phyloP scores from a whole-genome alignment of 2,329 filamentous ascomycete species.

The Ophiocordyceps sinensis region DNA sequence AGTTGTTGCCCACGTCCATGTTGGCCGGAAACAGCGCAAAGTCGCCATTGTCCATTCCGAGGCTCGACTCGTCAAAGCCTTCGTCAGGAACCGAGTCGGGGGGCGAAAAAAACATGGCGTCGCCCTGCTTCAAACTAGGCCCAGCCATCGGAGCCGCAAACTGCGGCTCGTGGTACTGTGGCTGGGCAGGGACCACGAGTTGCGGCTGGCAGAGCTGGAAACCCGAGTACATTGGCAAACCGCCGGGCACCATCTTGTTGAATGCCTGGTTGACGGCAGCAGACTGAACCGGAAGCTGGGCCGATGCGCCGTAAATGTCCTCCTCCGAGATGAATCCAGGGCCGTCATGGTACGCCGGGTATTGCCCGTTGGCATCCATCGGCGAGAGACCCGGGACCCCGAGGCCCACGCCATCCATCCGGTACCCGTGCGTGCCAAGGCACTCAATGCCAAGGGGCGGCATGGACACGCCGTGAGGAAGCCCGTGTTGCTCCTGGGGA shows the following conservation, averaged over 20 bases:
- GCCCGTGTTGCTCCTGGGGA: slow-evolving; percentile 28
- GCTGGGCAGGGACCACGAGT: slow-evolving; percentile 7
- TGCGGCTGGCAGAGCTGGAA: slow-evolving; percentile 11
- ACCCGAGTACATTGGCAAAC: slow-evolving; percentile 20
- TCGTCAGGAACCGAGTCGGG: slow-evolving; percentile 53
- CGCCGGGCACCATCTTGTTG: slow-evolving; percentile 27
- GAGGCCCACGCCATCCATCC: slow-evolving; percentile 22
- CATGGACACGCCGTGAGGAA: slow-evolving; percentile 30
- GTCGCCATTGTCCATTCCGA: slow-evolving; percentile 35
- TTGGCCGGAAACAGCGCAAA: slow-evolving; percentile 46
- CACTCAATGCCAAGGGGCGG: slow-evolving; percentile 35
- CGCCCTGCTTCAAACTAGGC: slow-evolving; percentile 30
- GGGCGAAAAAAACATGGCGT: slow-evolving; percentile 55
- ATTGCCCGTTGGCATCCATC: slow-evolving; percentile 30
- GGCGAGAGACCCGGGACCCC: slow-evolving; percentile 23
- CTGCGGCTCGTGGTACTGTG: slow-evolving; percentile 50
- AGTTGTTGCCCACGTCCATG: slow-evolving; percentile 24
- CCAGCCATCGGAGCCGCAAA: neutral
- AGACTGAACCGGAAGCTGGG: slow-evolving; percentile 36
- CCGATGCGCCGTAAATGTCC: slow-evolving; percentile 45
- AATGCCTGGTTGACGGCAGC: slow-evolving; percentile 23
- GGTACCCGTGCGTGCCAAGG: slow-evolving; percentile 16
- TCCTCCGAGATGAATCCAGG: slow-evolving; percentile 46
- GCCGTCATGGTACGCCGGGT: slow-evolving; percentile 45
- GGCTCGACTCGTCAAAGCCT: slow-evolving; percentile 39